Evolutionary conservation across 768 basidiomycete species (phyloP), one percentile per base, ranked within the genome.

Genomic region (Termitomyces sp.): DNA sequence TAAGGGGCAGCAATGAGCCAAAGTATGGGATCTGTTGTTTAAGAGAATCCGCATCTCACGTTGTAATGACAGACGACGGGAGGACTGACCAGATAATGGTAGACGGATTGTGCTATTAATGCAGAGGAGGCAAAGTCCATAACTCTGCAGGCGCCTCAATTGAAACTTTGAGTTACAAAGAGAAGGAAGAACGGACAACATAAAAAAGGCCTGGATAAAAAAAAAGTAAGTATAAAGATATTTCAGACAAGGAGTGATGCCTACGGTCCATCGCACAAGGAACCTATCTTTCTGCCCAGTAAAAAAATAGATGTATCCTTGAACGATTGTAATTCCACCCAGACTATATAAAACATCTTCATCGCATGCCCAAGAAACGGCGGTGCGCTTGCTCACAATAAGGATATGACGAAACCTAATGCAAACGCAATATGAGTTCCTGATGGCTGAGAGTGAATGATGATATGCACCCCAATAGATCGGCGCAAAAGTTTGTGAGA

Each of bases 21-120:
- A 74, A 80, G 58, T 77, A 69, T 0, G 78, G 79, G 6, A 80
- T 70, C 79, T 80, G 48, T 54, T 54, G n/a, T 36, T 36, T 18
- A 4, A 18, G 11, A 39, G 11, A 39, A 6, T 11, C 11, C 27
- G 36, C 36, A 5, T 7, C 20, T 18, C 9, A 34, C 16, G 33
- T 0, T 51, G 24, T 3, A 39, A 52, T n/a, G 31, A 34, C 22
- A 24, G 11, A 30, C 8, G 15, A 36, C 5, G 20, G 12, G 34
- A 48, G 27, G 18, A 42, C 68, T 41, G 50, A 78, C 79, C 55
- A 79, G 65, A 58, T 80, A 80, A 60, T 77, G 76, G 62, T 77
- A 78, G 30, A 80, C 67, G 2, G 77, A 77, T 61, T 79, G 75
- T 2, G 75, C 76, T 11, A 77, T 72, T 13, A 80, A 66, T 24